Evolutionary conservation across 768 basidiomycete species (phyloP).

Genomic region (Tephrocybe sp.): DNA sequence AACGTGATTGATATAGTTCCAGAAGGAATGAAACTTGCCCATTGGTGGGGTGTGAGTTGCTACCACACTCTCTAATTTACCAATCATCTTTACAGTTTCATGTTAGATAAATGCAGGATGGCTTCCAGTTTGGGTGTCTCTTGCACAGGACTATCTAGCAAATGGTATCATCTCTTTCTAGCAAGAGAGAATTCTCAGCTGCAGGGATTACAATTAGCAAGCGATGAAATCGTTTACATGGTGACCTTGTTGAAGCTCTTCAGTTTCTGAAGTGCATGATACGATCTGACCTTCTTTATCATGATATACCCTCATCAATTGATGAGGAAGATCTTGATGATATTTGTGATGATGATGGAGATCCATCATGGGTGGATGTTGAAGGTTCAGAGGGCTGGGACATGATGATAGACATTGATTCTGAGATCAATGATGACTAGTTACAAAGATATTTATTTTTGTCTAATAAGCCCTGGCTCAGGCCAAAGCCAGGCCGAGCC

Average conservation of each 20-base stretch:
- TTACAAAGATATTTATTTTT: neutral
- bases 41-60: neutral
- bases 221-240: slow-evolving; percentile 11
- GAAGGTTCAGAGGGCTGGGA: neutral
- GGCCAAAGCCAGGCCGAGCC: slow-evolving; percentile 5
- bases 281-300: slow-evolving; percentile 10
- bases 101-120: neutral
- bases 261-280: slow-evolving; percentile 14
- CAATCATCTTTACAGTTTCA: too few relatives aligned
- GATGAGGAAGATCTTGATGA: neutral
- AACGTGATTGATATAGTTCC: neutral
- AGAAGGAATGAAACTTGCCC: neutral
- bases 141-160: neutral
- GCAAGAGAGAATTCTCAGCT: neutral
- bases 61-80: neutral
- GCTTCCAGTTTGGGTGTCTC: neutral
- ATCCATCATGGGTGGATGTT: neutral
- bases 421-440: neutral
- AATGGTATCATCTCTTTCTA: neutral
- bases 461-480: neutral
- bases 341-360: neutral
- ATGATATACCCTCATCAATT: neutral
- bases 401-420: neutral
- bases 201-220: slow-evolving; percentile 11
- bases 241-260: slow-evolving; percentile 16